phyloP scores from a whole-genome alignment of 176 grass and related monocot species.

The Carex littledalei region DNA sequence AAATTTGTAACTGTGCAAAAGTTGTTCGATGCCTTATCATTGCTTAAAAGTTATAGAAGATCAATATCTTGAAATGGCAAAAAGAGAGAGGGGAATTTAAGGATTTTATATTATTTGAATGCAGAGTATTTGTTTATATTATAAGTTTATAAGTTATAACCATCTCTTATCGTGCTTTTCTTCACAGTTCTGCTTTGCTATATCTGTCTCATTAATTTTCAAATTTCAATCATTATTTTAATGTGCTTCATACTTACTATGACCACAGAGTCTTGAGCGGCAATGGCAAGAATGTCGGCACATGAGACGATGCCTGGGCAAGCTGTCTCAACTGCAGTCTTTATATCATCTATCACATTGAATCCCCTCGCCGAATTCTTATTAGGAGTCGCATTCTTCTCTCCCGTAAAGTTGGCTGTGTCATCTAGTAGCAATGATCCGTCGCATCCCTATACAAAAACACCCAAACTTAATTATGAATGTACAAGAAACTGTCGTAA shows the following conservation, averaged over 20 bases:
- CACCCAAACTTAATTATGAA: neutral
- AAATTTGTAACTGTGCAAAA: neutral
- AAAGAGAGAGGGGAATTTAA: neutral
- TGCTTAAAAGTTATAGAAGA: too few relatives aligned
- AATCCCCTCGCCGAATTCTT: slow-evolving; percentile 33
- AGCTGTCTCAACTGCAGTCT: slow-evolving; percentile 31
- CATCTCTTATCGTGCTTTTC: neutral
- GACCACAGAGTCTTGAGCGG: slow-evolving; percentile 48
- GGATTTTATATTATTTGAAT: neutral
- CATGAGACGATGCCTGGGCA: slow-evolving; percentile 56
- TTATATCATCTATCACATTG: slow-evolving; percentile 53
- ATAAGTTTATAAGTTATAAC: neutral
- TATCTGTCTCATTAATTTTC: too few relatives aligned
- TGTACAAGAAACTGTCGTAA: neutral
- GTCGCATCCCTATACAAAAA: slow-evolving; percentile 43
- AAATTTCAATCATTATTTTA: neutral
- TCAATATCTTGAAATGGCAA: neutral
- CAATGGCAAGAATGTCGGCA: slow-evolving; percentile 41
- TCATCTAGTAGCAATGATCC: slow-evolving; percentile 45
- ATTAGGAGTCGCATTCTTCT: slow-evolving; percentile 41
- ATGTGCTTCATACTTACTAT: slow-evolving; percentile 6
- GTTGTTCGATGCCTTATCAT: too few relatives aligned
- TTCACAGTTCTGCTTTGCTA: too few relatives aligned
- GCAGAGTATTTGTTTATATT: neutral
- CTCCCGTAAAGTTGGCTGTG: slow-evolving; percentile 20